Percentiles rank a stretch among this genome's conserved stretches.
Conservation (phyloP, 768 basidiomycete species). For the Pleurotus djamor region DNA sequence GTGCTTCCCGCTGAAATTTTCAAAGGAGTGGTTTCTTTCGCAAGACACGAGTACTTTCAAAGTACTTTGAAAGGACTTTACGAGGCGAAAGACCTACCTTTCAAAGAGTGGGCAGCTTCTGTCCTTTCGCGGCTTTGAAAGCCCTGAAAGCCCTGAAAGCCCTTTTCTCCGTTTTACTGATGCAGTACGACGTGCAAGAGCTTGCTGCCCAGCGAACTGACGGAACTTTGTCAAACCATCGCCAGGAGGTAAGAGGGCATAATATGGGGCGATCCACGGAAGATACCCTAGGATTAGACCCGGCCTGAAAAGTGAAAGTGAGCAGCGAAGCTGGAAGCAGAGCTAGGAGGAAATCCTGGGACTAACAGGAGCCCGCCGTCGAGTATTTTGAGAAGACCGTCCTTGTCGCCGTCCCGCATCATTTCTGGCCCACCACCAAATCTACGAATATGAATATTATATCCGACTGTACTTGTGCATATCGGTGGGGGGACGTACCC, state of each 20-base stretch:
- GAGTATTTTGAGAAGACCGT: slow-evolving; percentile 14
- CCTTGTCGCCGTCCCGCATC: slow-evolving; percentile 34
- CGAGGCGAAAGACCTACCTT: too few species aligned
- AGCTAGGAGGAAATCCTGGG: too few species aligned
- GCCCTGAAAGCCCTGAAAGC: too few species aligned
- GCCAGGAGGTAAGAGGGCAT: slow-evolving; percentile 23
- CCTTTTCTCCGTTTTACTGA: too few species aligned
- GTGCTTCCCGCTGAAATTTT: too few species aligned
- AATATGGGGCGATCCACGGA: slow-evolving; percentile 18
- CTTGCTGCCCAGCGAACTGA: slow-evolving; percentile 19
- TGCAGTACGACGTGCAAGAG: slow-evolving; percentile 13
- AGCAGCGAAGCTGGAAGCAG: too few species aligned
- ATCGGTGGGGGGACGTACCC: too few species aligned
- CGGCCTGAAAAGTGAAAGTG: not conserved
- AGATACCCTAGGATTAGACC: slow-evolving; percentile 16
- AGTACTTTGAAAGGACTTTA: too few species aligned
- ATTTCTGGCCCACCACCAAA: slow-evolving; percentile 38
- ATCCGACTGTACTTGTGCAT: slow-evolving; percentile 9
- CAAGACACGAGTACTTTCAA: too few species aligned
- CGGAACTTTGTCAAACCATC: slow-evolving; percentile 16
- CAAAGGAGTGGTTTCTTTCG: too few species aligned
- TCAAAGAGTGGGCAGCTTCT: too few species aligned
- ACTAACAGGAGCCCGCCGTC: slow-evolving; percentile 15
- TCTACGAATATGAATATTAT: slow-evolving; percentile 16
- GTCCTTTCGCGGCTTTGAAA: too few species aligned